Evolutionary conservation across 169 alveolate genomes (phyloP).

Genomic region (Babesia bigemina): DNA sequence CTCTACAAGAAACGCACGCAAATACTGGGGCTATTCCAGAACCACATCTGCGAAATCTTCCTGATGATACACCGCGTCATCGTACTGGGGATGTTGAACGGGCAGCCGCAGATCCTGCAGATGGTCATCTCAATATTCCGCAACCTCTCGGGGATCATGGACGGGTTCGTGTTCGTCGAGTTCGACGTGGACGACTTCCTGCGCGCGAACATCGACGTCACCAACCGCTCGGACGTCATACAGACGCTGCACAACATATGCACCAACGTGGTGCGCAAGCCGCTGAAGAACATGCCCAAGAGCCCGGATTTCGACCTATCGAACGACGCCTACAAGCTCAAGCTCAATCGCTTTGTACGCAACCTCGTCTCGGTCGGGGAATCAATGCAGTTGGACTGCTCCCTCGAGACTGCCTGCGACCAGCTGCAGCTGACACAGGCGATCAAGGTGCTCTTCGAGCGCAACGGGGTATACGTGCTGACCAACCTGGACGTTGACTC

Average conservation of each 20-base stretch:
- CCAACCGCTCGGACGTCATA: constrained; percentile 48
- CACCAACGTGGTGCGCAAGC: constrained; percentile 38
- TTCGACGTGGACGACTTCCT: constrained; percentile 66
- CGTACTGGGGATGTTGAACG: constrained; percentile 47
- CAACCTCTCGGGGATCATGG: constrained; percentile 57
- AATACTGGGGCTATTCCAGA: constrained; percentile 34
- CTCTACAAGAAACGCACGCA: constrained; percentile 56
- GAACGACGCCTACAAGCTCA: constrained; percentile 26
- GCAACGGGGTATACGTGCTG: constrained; percentile 38
- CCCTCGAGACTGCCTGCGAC: constrained; percentile 31
- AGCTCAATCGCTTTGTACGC: constrained; percentile 42
- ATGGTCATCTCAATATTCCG: constrained; percentile 51
- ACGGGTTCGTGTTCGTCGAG: constrained; percentile 59
- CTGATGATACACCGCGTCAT: constrained; percentile 54
- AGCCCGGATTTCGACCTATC: constrained; percentile 38
- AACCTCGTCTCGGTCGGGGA: constrained; percentile 47
- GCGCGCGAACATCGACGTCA: constrained; percentile 15
- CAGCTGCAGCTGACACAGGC: constrained; percentile 64
- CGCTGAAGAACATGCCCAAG: constrained; percentile 31
- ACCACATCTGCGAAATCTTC: constrained; percentile 54
- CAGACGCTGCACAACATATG: constrained; percentile 60
- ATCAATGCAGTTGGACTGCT: constrained; percentile 25
- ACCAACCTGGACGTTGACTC: constrained; percentile 24
- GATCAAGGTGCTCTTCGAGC: constrained; percentile 35
- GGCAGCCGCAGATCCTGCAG: constrained; percentile 39